Conservation (phyloP, 208 protist species). For the Leptomonas seymouri region DNA sequence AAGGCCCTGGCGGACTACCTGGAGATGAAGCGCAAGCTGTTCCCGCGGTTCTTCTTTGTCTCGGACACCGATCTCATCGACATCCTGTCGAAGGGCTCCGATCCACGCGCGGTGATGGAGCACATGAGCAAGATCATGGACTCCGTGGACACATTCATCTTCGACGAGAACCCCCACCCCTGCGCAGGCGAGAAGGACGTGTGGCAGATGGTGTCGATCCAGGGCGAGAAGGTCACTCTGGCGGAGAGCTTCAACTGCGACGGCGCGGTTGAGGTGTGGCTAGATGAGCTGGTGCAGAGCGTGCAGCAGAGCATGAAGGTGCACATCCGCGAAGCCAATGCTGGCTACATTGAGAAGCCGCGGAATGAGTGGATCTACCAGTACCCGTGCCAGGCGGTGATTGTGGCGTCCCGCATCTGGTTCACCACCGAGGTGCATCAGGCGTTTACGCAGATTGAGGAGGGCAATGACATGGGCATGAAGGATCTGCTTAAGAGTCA, state of each 20-base stretch:
- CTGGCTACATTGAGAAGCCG: slow-evolving; percentile 96
- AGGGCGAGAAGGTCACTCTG: slow-evolving; percentile 96
- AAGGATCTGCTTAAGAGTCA: slow-evolving; percentile 98
- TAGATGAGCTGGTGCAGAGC: slow-evolving; percentile 92
- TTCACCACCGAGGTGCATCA: slow-evolving; percentile 98
- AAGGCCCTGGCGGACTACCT: slow-evolving; percentile 98
- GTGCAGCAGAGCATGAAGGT: slow-evolving; percentile 86
- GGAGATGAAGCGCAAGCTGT: slow-evolving; percentile 97
- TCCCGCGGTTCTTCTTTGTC: slow-evolving; percentile 98
- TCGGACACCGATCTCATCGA: slow-evolving; percentile 96
- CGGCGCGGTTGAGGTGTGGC: slow-evolving; percentile 97
- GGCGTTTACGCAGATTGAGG: slow-evolving; percentile 98
- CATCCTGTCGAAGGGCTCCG: slow-evolving; percentile 97
- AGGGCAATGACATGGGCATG: slow-evolving; percentile 98
- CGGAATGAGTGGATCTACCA: slow-evolving; percentile 97
- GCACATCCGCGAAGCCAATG: slow-evolving; percentile 92
- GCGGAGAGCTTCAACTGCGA: slow-evolving; percentile 90
- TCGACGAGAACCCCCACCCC: slow-evolving; percentile 79
- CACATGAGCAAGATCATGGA: slow-evolving; percentile 98
- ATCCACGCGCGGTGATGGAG: slow-evolving; percentile 93
- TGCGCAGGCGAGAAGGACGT: slow-evolving; percentile 65
- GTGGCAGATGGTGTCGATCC: slow-evolving; percentile 93
- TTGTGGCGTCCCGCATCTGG: slow-evolving; percentile 96
- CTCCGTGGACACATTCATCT: slow-evolving; percentile 91
- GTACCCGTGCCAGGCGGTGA: slow-evolving; percentile 96